phyloP scores from a whole-genome alignment of 192 early-diverging fungal genomes.

The Coemansia sp. region DNA sequence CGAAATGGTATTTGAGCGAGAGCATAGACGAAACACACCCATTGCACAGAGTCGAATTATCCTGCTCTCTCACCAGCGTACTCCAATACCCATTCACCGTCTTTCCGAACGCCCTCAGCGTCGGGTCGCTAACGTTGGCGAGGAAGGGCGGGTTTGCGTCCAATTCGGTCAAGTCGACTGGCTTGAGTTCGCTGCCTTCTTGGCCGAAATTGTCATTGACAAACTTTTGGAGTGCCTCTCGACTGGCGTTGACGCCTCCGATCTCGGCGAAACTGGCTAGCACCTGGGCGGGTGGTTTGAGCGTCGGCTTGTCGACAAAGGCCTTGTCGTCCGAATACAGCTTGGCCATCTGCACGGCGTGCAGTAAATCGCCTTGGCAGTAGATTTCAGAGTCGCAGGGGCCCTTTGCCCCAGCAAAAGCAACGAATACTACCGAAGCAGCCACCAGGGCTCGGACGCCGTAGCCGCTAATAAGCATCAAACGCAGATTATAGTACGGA shows the following conservation, averaged over 20 bases:
- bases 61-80: conserved; percentile 57
- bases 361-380: conserved; percentile 63
- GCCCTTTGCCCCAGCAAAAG: not conserved
- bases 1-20: conserved; percentile 58
- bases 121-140: conserved; percentile 40
- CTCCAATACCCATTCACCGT: conserved; percentile 60
- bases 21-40: conserved; percentile 62
- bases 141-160: conserved; percentile 50
- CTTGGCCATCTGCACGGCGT: conserved; percentile 60
- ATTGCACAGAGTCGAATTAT: conserved; percentile 53
- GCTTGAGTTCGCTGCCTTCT: conserved; percentile 55
- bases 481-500: too few relatives aligned
- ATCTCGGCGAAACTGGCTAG: conserved; percentile 54
- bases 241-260: conserved; percentile 34
- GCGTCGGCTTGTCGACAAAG: conserved; percentile 70
- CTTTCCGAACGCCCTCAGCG: conserved; percentile 50
- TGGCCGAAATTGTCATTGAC: conserved; percentile 58
- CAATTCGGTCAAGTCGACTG: conserved; percentile 38
- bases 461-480: not conserved
- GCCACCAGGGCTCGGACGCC: not conserved
- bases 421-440: not conserved
- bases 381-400: conserved; percentile 68
- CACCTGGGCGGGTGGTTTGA: conserved; percentile 55
- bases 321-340: conserved; percentile 71
- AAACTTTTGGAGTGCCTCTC: conserved; percentile 46